phyloP scores from a whole-genome alignment of 257 asterid genomes.

The Solanum sejunctum region DNA sequence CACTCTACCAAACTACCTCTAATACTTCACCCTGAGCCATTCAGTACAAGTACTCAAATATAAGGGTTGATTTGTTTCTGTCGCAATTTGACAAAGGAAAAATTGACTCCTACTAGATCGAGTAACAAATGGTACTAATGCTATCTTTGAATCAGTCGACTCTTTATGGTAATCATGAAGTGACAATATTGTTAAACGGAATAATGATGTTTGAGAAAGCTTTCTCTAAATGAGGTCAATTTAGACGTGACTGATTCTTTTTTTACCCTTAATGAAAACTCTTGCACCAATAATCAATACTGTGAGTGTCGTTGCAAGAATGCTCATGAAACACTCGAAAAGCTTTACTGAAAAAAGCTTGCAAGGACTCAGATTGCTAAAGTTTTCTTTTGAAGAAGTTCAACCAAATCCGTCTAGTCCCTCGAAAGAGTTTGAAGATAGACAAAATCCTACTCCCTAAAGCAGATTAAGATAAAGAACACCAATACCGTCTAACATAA shows the following conservation, averaged over 20 bases:
- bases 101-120: background rate
- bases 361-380: background rate
- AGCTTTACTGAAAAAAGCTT: too few relatives aligned
- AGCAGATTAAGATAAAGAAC: background rate
- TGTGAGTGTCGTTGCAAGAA: too few relatives aligned
- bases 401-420: background rate
- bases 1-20: too few relatives aligned
- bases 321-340: too few relatives aligned
- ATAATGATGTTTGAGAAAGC: background rate
- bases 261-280: too few relatives aligned
- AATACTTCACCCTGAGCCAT: background rate
- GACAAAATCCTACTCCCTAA: background rate
- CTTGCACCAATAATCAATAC: too few relatives aligned
- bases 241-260: background rate
- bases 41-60: background rate
- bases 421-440: background rate
- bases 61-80: background rate
- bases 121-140: background rate
- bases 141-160: background rate
- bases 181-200: background rate
- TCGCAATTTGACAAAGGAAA: background rate
- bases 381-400: background rate
- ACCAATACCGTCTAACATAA: background rate
- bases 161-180: background rate
- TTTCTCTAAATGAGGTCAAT: background rate